Evolutionary conservation across 176 grass and related monocot species (phyloP).

Genomic region (Olyra latifolia): DNA sequence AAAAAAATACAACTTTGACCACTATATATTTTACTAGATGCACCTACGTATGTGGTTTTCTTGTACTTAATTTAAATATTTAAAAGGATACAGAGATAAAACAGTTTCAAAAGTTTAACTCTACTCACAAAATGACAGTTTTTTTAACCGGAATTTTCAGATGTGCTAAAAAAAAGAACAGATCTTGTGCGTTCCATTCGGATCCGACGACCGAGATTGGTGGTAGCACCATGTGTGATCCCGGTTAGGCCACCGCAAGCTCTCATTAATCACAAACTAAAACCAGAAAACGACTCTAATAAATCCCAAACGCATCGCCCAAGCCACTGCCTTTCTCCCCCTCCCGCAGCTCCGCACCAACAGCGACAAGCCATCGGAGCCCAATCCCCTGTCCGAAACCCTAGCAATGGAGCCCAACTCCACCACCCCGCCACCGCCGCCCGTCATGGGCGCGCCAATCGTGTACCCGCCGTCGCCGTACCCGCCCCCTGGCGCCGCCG

Average conservation of each 20-base stretch:
- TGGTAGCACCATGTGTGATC: too few relatives aligned
- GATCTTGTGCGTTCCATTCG: too few relatives aligned
- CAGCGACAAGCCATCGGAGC: constrained; percentile 2
- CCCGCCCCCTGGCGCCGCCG: background rate
- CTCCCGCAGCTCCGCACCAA: background rate
- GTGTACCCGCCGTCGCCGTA: constrained; percentile 36
- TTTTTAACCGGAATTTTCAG: too few relatives aligned
- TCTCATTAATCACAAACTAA: background rate
- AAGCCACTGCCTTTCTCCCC: background rate
- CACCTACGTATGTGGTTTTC: too few relatives aligned
- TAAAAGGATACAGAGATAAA: too few relatives aligned
- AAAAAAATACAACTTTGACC: too few relatives aligned
- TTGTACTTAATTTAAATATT: too few relatives aligned
- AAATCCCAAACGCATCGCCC: background rate
- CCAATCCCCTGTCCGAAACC: constrained; percentile 27
- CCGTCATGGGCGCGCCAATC: constrained; percentile 50
- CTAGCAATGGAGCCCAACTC: constrained; percentile 69
- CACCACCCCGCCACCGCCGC: constrained; percentile 39
- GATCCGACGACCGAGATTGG: too few relatives aligned
- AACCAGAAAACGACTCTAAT: constrained; percentile 8
- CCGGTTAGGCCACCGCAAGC: background rate
- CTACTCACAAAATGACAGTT: too few relatives aligned
- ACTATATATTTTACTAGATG: too few relatives aligned
- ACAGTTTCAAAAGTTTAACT: too few relatives aligned
- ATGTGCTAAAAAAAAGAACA: too few relatives aligned